Evolutionary conservation across 2,329 filamentous ascomycete species (phyloP).

Genomic region (Sarocladium brachiariae): DNA sequence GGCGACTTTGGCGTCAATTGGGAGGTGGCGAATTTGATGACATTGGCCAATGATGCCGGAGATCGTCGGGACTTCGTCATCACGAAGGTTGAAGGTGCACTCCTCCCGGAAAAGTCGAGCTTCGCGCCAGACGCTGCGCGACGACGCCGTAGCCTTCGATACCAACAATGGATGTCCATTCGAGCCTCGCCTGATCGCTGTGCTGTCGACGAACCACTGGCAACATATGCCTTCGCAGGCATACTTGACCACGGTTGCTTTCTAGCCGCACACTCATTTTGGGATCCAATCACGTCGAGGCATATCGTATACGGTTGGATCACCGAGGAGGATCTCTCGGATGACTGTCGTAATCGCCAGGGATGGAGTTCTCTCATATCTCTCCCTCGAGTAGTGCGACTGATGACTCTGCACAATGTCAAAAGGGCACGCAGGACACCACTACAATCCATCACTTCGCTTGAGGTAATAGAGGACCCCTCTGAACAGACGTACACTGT

Average conservation of each 20-base stretch:
- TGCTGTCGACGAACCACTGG: constrained; percentile 12
- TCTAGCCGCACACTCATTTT: constrained; percentile 43
- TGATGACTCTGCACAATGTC: neutral
- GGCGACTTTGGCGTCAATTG: constrained; percentile 45
- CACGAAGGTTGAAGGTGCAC: constrained; percentile 37
- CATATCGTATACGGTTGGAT: constrained; percentile 43
- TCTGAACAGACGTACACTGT: neutral
- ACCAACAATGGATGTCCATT: neutral
- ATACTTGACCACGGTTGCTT: constrained; percentile 40
- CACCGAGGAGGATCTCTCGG: constrained; percentile 39
- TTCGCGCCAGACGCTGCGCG: neutral
- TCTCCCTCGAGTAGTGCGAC: neutral
- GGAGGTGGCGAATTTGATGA: constrained; percentile 42
- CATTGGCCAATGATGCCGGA: constrained; percentile 24
- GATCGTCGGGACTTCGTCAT: constrained; percentile 29
- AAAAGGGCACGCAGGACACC: neutral
- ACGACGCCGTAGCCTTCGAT: neutral
- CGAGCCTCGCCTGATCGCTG: neutral
- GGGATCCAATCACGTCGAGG: constrained; percentile 32
- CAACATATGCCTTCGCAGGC: constrained; percentile 34
- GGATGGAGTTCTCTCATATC: neutral
- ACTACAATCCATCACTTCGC: neutral
- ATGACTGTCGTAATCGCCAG: neutral
- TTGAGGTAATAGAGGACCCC: neutral
- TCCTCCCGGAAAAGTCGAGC: constrained; percentile 12